phyloP scores from a whole-genome alignment of 441 rosid species.

The Flueggea neowawraea region DNA sequence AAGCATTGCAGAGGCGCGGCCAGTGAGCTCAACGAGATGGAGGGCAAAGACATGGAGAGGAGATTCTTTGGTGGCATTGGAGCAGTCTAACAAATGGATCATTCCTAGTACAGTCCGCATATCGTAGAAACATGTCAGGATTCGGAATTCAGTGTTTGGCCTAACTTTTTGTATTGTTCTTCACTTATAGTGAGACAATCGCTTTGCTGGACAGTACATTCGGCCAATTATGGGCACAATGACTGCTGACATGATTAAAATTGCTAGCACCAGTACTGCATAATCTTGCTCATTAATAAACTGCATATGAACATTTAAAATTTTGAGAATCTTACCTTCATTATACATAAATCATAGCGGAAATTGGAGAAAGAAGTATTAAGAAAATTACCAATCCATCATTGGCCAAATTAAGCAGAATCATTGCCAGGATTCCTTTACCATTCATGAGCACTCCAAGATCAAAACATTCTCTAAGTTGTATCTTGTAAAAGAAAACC shows the following conservation, averaged over 20 bases:
- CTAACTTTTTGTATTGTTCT: conserved; percentile 23
- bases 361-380: not conserved
- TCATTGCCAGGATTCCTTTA: conserved; percentile 33
- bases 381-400: conserved; percentile 17
- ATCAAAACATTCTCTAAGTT: conserved; percentile 22
- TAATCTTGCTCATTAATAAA: conserved; percentile 13
- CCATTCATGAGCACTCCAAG: conserved; percentile 35
- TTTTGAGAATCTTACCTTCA: not conserved
- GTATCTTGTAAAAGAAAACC: conserved; percentile 10
- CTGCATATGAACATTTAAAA: conserved; percentile 9
- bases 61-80: conserved; percentile 29
- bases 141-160: conserved; percentile 17
- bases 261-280: conserved; percentile 13
- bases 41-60: conserved; percentile 29
- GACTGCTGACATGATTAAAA: conserved; percentile 21
- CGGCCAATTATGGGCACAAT: conserved; percentile 14
- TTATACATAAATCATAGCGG: not conserved
- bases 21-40: conserved; percentile 37
- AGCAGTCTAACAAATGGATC: conserved; percentile 28
- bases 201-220: conserved; percentile 23
- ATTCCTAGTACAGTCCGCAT: conserved; percentile 18
- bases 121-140: conserved; percentile 35
- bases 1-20: conserved; percentile 34
- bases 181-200: conserved; percentile 12
- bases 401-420: conserved; percentile 23